Percentiles rank a stretch among this genome's conserved stretches.
Evolutionary conservation across 2,329 filamentous ascomycete species (phyloP).

Genomic region (Aspergillus costaricaensis): DNA sequence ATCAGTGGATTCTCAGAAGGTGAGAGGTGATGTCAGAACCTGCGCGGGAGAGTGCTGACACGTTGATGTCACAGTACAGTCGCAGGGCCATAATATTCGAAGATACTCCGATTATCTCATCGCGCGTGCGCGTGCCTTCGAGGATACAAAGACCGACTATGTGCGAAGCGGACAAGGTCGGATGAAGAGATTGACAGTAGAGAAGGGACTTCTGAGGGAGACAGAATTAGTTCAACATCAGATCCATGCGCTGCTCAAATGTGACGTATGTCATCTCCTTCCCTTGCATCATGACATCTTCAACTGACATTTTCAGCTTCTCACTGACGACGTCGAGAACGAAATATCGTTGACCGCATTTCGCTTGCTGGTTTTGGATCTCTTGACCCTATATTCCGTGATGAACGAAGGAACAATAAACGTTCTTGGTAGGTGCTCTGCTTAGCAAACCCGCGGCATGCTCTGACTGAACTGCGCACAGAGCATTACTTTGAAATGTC

Average conservation of each 20-base stretch:
- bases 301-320: constrained; percentile 60
- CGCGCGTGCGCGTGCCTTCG: constrained; percentile 78
- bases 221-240: constrained; percentile 89
- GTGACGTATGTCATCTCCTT: constrained; percentile 66
- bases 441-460: background rate
- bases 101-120: constrained; percentile 86
- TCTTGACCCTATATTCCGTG: constrained; percentile 87
- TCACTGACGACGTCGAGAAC: constrained; percentile 87
- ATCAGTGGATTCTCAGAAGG: constrained; percentile 92
- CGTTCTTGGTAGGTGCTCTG: constrained; percentile 70
- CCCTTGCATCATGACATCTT: background rate
- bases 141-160: constrained; percentile 85
- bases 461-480: constrained; percentile 39
- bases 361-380: constrained; percentile 82
- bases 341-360: constrained; percentile 96
- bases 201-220: constrained; percentile 89
- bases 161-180: constrained; percentile 79
- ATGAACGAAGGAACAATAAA: constrained; percentile 98
- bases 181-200: constrained; percentile 81
- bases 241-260: constrained; percentile 80
- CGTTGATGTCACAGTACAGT: constrained; percentile 66
- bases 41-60: constrained; percentile 39
- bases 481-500: constrained; percentile 99
- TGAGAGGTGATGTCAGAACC: constrained; percentile 50
- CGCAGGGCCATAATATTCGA: constrained; percentile 90